A percentile compares a stretch with the other conserved stretches of the same genome.
These are phyloP conservation scores for Suillus clintonianus DNA, from an alignment of 768 basidiomycete genomes.

Conservation along the genomic window DNA sequence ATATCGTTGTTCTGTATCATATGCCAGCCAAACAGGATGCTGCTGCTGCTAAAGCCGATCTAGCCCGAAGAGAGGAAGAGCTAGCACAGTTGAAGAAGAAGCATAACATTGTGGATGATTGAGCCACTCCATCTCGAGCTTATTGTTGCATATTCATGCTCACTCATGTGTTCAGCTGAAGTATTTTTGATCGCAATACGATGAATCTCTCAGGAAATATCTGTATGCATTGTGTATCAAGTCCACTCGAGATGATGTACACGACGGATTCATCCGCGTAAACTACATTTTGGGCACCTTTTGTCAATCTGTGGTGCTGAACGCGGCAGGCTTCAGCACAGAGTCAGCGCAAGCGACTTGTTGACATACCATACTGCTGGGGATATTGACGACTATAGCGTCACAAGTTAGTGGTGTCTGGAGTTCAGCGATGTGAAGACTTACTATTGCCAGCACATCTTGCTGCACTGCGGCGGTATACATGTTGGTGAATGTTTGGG, in stretches of 20 bases:
- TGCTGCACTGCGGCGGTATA: constrained; percentile 49
- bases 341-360: constrained; percentile 4
- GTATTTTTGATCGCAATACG: neutral
- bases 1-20: constrained; percentile 97
- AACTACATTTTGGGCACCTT: constrained; percentile 53
- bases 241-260: constrained; percentile 5
- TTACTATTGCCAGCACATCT: constrained; percentile 74
- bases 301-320: constrained; percentile 62
- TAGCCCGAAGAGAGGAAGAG: constrained; percentile 90
- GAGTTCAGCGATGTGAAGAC: constrained; percentile 22
- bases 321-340: constrained; percentile 5
- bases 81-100: constrained; percentile 83
- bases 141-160: constrained; percentile 13
- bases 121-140: constrained; percentile 24
- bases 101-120: constrained; percentile 81
- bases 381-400: constrained; percentile 55
- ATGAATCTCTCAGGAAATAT: constrained; percentile 4
- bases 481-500: constrained; percentile 54
- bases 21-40: constrained; percentile 98
- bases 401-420: constrained; percentile 12
- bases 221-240: constrained; percentile 11
- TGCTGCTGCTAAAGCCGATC: constrained; percentile 88
- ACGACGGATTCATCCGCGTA: constrained; percentile 6
- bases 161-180: constrained; percentile 13
- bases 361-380: constrained; percentile 59